Base-by-base conservation (phyloP, 2,329 filamentous ascomycete species). In the Aureobasidium subglaciale region DNA sequence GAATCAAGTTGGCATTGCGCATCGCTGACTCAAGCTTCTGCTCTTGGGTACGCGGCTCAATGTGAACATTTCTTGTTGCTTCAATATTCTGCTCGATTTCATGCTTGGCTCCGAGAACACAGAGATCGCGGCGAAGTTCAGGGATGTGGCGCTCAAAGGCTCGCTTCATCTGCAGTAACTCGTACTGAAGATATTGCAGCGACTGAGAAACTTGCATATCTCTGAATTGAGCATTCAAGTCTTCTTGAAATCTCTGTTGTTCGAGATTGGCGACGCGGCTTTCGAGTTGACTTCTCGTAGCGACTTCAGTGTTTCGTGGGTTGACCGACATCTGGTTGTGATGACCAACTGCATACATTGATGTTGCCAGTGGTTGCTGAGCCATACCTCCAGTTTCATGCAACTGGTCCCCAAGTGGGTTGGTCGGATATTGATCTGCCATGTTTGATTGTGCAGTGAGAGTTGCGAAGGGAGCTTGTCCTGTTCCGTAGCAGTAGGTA, bases 1-100 rank as follows among this genome's bases (percentile, higher is more conserved):
- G 35, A 6, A 20, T 30, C 16, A 53, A 4, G 3, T 35, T 53
- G 9, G 24, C 24, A 10, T 41, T 53, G 13, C 27, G 13, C 34
- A 41, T 30, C 2, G 48, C 48, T 11, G 48, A 53, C 27, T 41
- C 18, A 6, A 53, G 34, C 16, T 53, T 53, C 35, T 53, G 22
- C 13, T 41, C 16, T 2, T 24, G 37, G 7, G 25, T 53, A 3
- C 46, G 22, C 1, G 46, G 32, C 24, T 27, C 34, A 11, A 37
- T 13, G 9, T 29, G 15, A 4, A 38, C 35, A 5, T 18, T 16
- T 20, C 43, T 15, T 5, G 30, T 35, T 4, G 10, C 15, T 2
- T 48, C 43, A 8, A 34, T 30, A 5, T 48, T 48, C 9, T 50
- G 15, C 9, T 16, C 27, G 8, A 2, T 7, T 2, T 24, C 18